phyloP scores from a whole-genome alignment of 2,329 filamentous ascomycete genomes.

The Gnomoniopsis smithogilvyi region DNA sequence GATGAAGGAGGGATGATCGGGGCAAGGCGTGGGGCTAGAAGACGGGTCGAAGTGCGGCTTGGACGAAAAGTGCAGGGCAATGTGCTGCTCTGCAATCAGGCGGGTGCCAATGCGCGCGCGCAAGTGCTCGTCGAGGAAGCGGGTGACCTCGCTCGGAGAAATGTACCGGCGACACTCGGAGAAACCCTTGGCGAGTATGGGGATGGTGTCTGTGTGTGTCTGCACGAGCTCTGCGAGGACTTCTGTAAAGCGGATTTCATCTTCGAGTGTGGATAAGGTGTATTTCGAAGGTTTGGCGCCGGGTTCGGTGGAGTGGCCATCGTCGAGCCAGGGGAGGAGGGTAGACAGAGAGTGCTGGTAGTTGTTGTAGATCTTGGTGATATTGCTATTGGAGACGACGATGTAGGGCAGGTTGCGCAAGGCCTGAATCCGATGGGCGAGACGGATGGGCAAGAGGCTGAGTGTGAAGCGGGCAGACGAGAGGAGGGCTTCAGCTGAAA shows the following conservation, averaged over 20 bases:
- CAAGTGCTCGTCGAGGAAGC: constrained; percentile 89
- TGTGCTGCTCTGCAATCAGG: constrained; percentile 93
- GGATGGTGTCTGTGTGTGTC: constrained; percentile 92
- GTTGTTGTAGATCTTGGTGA: constrained; percentile 92
- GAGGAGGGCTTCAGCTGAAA: constrained; percentile 76
- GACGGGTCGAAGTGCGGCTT: constrained; percentile 66
- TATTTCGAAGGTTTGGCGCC: constrained; percentile 34
- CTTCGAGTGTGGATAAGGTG: constrained; percentile 71
- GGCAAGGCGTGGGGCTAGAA: constrained; percentile 46
- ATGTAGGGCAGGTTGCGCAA: constrained; percentile 94
- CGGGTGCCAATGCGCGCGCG: constrained; percentile 91
- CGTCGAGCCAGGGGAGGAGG: constrained; percentile 68
- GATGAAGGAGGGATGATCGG: constrained; percentile 67
- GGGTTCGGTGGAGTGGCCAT: constrained; percentile 27
- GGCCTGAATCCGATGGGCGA: constrained; percentile 91
- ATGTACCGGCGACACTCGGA: constrained; percentile 93
- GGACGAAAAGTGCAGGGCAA: constrained; percentile 74
- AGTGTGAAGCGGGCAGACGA: constrained; percentile 95
- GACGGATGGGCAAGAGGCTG: constrained; percentile 82
- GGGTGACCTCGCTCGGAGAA: constrained; percentile 74
- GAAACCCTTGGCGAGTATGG: constrained; percentile 86
- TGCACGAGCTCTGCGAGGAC: constrained; percentile 93
- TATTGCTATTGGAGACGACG: constrained; percentile 95
- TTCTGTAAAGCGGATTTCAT: constrained; percentile 88
- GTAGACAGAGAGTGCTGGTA: constrained; percentile 92